These are phyloP conservation scores for Lophiostoma macrostomum DNA, from an alignment of 495 filamentous ascomycete genomes.

Conservation along the genomic window DNA sequence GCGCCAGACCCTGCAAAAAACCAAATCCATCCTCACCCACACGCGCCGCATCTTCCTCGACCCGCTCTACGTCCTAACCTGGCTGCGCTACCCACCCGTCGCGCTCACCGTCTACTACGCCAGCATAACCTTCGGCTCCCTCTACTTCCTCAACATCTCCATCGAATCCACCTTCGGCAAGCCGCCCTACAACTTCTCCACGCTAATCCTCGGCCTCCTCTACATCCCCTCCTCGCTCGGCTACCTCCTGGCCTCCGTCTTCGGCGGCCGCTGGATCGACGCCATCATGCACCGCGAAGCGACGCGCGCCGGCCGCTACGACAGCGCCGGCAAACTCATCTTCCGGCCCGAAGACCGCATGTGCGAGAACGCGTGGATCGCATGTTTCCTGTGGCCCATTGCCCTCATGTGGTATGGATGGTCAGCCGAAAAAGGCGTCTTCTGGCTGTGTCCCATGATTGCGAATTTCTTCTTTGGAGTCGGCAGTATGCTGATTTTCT, in stretches of 20 bases:
- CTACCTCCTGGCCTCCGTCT: conserved; percentile 67
- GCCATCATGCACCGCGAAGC: conserved; percentile 84
- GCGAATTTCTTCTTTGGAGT: conserved; percentile 88
- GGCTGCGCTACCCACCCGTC: conserved; percentile 78
- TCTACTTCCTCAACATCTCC: conserved; percentile 87
- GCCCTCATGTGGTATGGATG: conserved; percentile 69
- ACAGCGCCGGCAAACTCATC: conserved; percentile 64
- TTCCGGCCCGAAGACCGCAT: conserved; percentile 85
- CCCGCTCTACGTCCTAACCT: conserved; percentile 73
- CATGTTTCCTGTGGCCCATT: conserved; percentile 68
- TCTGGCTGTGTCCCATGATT: conserved; percentile 64
- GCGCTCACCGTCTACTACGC: conserved; percentile 78
- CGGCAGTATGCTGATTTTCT: conserved; percentile 85
- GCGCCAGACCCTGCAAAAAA: conserved; percentile 55
- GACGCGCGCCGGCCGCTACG: conserved; percentile 64
- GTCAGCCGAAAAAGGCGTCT: conserved; percentile 55
- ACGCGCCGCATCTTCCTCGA: conserved; percentile 72
- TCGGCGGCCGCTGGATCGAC: conserved; percentile 87
- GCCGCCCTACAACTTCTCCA: conserved; percentile 70
- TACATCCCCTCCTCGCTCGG: conserved; percentile 82
- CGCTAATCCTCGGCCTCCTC: conserved; percentile 71
- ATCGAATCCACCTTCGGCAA: conserved; percentile 71
- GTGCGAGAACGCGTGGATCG: conserved; percentile 84
- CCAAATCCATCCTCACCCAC: conserved; percentile 50
- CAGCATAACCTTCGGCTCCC: conserved; percentile 72